Conservation (phyloP, 805 yeast species). For the Candida sakaeoensis region DNA sequence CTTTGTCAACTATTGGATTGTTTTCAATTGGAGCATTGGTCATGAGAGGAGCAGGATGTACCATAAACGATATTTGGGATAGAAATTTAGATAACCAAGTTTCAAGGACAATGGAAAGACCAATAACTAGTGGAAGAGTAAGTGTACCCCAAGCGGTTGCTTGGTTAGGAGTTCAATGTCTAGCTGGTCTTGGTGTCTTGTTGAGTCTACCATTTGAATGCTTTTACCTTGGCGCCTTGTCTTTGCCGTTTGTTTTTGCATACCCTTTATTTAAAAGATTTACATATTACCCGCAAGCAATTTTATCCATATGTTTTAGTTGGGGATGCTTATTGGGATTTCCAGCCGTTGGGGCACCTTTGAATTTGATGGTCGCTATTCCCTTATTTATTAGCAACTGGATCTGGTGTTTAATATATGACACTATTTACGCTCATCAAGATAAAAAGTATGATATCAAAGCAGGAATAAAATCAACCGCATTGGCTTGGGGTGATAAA, state of each 20-base stretch:
- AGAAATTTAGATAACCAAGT: slow-evolving; percentile 80
- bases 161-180: slow-evolving; percentile 71
- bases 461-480: slow-evolving; percentile 94
- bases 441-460: slow-evolving; percentile 83
- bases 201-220: slow-evolving; percentile 75
- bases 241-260: slow-evolving; percentile 73
- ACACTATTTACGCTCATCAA: slow-evolving; percentile 96
- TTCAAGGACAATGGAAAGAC: slow-evolving; percentile 83
- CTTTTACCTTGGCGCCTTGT: slow-evolving; percentile 75
- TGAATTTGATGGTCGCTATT: slow-evolving; percentile 70
- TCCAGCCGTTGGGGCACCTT: slow-evolving; percentile 87
- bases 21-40: slow-evolving; percentile 83
- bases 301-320: slow-evolving; percentile 75
- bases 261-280: slow-evolving; percentile 93
- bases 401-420: slow-evolving; percentile 94
- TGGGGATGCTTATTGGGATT: slow-evolving; percentile 96
- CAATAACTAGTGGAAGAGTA: slow-evolving; percentile 88
- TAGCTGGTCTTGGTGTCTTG: slow-evolving; percentile 69
- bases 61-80: slow-evolving; percentile 87
- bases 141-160: slow-evolving; percentile 61
- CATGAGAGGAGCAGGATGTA: slow-evolving; percentile 98
- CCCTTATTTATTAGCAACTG: slow-evolving; percentile 75
- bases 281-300: slow-evolving; percentile 92
- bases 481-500: slow-evolving; percentile 86
- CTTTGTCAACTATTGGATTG: slow-evolving; percentile 58